phyloP scores from a whole-genome alignment of 106 monocot species.

The Phalaenopsis equestris region DNA sequence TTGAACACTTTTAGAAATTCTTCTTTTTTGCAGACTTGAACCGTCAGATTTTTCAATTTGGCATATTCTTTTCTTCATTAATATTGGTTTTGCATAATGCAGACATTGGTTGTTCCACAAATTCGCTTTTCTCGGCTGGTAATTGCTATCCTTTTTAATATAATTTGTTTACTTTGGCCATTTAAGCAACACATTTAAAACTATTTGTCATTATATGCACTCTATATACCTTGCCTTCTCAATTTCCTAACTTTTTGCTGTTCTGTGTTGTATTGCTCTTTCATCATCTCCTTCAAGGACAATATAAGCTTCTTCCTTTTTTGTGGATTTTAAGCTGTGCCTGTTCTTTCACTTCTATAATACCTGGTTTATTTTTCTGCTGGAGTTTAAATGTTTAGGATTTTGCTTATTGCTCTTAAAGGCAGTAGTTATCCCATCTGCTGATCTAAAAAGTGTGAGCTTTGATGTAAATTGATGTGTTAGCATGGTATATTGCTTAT shows the following conservation, averaged over 20 bases:
- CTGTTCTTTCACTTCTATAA: neutral
- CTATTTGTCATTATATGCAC: neutral
- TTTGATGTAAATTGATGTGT: neutral
- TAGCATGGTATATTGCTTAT: neutral
- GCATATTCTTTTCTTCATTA: neutral
- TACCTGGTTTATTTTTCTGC: neutral
- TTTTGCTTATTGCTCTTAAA: neutral
- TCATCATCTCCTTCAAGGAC: neutral
- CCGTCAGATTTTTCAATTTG: conserved; percentile 1
- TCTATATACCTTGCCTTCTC: neutral
- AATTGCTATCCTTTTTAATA: conserved; percentile 14
- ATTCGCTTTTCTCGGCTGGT: conserved; percentile 74
- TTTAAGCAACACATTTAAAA: neutral
- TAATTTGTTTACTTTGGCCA: neutral
- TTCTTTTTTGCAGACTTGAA: neutral
- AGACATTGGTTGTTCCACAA: conserved; percentile 75
- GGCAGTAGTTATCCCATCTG: neutral
- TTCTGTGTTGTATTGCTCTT: neutral
- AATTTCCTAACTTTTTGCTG: neutral
- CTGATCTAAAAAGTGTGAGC: neutral
- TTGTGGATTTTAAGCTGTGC: neutral
- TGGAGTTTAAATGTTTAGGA: neutral
- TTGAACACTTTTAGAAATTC: neutral
- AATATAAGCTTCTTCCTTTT: neutral
- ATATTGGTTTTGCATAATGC: conserved; percentile 15